Conservation (phyloP, 305 asterid genomes). For the Fraxinus paxiana region DNA sequence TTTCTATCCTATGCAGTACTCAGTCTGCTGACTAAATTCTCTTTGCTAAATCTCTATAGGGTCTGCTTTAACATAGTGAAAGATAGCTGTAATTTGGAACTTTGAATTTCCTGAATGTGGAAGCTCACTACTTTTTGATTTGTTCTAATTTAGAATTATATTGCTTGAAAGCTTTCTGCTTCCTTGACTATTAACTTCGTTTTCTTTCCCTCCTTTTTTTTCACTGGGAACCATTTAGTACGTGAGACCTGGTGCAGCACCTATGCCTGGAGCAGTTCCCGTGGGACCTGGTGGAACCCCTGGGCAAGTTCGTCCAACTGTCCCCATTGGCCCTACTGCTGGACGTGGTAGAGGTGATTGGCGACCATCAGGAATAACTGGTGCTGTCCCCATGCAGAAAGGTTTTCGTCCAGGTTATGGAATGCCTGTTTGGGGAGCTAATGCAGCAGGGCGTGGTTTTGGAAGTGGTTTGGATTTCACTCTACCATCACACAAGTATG, state of each 20-base stretch:
- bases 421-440: slow-evolving; percentile 64
- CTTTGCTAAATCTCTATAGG: slow-evolving; percentile 3
- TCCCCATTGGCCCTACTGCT: slow-evolving; percentile 47
- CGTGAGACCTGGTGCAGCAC: slow-evolving; percentile 96
- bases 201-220: slow-evolving; percentile 18
- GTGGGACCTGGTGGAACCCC: slow-evolving; percentile 58
- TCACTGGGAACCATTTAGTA: slow-evolving; percentile 52
- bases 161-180: slow-evolving; percentile 7
- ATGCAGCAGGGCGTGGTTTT: slow-evolving; percentile 75
- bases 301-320: slow-evolving; percentile 79
- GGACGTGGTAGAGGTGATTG: slow-evolving; percentile 99
- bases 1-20: not conserved
- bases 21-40: slow-evolving; percentile 12
- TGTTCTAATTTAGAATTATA: not conserved
- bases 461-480: slow-evolving; percentile 98
- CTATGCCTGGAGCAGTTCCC: slow-evolving; percentile 55
- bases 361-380: slow-evolving; percentile 73
- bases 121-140: not conserved
- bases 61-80: slow-evolving; percentile 18
- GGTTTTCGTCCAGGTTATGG: slow-evolving; percentile 72
- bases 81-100: not conserved
- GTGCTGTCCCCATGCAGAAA: slow-evolving; percentile 61
- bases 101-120: slow-evolving; percentile 13
- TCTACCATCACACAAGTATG: slow-evolving; percentile 96
- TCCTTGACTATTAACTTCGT: slow-evolving; percentile 12